Evolutionary conservation across 495 filamentous ascomycete species (phyloP).

Genomic region (Bacidia gigantensis): DNA sequence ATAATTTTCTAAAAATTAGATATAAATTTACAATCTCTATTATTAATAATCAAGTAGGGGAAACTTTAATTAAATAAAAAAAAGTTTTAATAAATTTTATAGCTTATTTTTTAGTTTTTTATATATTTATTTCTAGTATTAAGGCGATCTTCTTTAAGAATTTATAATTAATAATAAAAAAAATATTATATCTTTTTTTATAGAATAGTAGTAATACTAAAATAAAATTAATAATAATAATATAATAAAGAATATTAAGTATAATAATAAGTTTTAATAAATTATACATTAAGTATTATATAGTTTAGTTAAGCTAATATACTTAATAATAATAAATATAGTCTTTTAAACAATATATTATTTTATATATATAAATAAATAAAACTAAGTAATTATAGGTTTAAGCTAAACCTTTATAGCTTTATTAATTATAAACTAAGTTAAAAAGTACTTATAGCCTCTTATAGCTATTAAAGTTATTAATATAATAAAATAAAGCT

Average conservation of each 20-base stretch:
- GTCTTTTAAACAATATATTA: not conserved
- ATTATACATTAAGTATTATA: conserved; percentile 5
- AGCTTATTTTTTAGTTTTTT: not conserved
- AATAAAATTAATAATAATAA: not conserved
- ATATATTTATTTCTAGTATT: not conserved
- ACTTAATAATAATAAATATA: not conserved
- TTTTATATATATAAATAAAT: not conserved
- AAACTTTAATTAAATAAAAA: not conserved
- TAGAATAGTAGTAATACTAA: not conserved
- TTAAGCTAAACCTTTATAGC: too few relatives aligned
- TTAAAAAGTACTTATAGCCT: not conserved
- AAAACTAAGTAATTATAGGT: not conserved
- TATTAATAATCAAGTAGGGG: not conserved
- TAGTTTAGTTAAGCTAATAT: not conserved
- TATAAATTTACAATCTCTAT: not conserved
- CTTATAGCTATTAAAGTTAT: not conserved
- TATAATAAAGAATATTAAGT: not conserved
- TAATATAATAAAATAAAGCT: not conserved
- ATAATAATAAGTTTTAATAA: not conserved
- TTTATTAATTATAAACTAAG: not conserved
- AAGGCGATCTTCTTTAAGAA: not conserved
- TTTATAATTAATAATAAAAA: not conserved
- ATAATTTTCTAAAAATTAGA: not conserved
- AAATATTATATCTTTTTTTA: not conserved
- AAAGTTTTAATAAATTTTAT: not conserved